Percentiles rank a stretch among this genome's conserved stretches.
Evolutionary conservation across 1,284 basidiomycete genomes (phyloP).

Genomic region (Termitomyces sp.): DNA sequence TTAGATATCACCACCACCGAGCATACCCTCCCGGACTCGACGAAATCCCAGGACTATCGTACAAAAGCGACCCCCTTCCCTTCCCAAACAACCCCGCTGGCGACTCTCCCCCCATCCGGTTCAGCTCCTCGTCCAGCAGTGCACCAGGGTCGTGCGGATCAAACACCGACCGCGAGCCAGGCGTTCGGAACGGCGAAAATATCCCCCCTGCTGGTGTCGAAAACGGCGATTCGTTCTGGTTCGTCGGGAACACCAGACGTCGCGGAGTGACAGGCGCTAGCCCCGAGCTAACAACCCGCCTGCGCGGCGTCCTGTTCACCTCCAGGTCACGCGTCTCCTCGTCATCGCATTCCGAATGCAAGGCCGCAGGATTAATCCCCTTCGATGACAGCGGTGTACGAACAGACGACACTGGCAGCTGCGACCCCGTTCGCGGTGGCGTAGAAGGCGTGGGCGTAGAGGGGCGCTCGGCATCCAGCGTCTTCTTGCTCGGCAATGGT

Average conservation of each 20-base stretch:
- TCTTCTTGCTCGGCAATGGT: constrained; percentile 13
- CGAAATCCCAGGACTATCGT: constrained; percentile 52
- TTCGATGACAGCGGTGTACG: constrained; percentile 64
- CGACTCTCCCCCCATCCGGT: constrained; percentile 45
- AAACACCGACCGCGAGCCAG: constrained; percentile 43
- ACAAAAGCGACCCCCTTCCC: constrained; percentile 41
- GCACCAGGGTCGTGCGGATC: constrained; percentile 65
- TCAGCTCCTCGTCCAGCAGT: constrained; percentile 62
- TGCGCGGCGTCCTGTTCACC: constrained; percentile 48
- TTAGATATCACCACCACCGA: constrained; percentile 40
- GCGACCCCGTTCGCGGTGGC: constrained; percentile 32
- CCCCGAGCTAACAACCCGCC: constrained; percentile 29
- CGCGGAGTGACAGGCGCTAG: constrained; percentile 53
- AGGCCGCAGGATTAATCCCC: constrained; percentile 40
- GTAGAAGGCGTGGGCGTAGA: constrained; percentile 32
- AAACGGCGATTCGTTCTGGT: constrained; percentile 45
- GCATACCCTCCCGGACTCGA: constrained; percentile 42
- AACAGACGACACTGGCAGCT: constrained; percentile 46
- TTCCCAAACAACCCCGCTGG: constrained; percentile 57
- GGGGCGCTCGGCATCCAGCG: constrained; percentile 19
- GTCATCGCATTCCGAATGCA: constrained; percentile 19
- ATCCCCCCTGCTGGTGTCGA: constrained; percentile 40
- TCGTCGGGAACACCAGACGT: constrained; percentile 42
- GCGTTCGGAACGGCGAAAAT: constrained; percentile 57
- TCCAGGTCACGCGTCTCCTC: constrained; percentile 34